phyloP scores from a whole-genome alignment of 768 basidiomycete genomes.

The Cyathus striatus region DNA sequence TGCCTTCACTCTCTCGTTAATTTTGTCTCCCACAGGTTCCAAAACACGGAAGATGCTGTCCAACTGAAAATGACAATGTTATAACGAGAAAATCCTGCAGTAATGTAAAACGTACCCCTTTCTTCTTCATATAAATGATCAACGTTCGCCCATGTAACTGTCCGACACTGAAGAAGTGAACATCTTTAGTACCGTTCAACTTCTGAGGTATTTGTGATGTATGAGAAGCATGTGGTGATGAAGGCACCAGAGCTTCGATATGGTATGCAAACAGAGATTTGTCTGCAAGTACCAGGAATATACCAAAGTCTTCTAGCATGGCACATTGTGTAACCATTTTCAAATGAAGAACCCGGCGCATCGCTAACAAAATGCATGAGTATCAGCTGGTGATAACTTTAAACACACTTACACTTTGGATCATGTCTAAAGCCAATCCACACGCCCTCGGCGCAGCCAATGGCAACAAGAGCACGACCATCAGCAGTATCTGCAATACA shows the following conservation, averaged over 20 bases:
- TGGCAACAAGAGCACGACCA: conserved; percentile 80
- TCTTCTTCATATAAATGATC: conserved; percentile 94
- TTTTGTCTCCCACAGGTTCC: conserved; percentile 93
- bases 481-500: conserved; percentile 67
- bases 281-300: conserved; percentile 93
- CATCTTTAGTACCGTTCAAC: conserved; percentile 85
- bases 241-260: conserved; percentile 94
- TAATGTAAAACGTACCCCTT: conserved; percentile 45
- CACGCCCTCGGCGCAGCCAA: conserved; percentile 94
- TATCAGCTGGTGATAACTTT: not conserved
- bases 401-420: conserved; percentile 61
- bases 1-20: conserved; percentile 69
- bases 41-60: conserved; percentile 95
- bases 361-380: conserved; percentile 41
- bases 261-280: conserved; percentile 94
- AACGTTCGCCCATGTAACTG: conserved; percentile 82
- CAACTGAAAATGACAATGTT: conserved; percentile 30
- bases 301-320: conserved; percentile 93
- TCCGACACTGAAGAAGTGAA: conserved; percentile 95
- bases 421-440: conserved; percentile 96
- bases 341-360: conserved; percentile 90
- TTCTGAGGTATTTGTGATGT: conserved; percentile 83
- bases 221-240: conserved; percentile 63
- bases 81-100: not conserved
- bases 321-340: conserved; percentile 94